A percentile compares a stretch with the other conserved stretches of the same genome.
Evolutionary conservation across 805 yeast genomes (phyloP).

Genomic region (Nakazawaea ambrosiae): DNA sequence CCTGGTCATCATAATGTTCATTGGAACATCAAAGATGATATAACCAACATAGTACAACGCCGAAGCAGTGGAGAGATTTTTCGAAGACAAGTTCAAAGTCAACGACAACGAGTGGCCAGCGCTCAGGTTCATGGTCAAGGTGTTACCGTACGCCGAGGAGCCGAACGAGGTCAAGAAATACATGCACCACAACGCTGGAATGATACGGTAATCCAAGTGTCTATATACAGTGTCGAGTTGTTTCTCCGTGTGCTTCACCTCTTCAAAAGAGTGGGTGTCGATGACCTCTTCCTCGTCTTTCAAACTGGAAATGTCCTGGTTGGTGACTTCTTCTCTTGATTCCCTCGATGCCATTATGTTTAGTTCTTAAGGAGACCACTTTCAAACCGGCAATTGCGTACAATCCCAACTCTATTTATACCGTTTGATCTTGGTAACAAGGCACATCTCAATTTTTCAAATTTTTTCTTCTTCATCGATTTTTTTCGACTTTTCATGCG

Average conservation of each 20-base stretch:
- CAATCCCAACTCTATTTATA: too few species aligned
- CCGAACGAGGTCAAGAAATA: conserved; percentile 80
- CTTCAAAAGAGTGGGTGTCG: too few species aligned
- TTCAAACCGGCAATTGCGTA: too few species aligned
- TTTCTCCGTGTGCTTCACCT: too few species aligned
- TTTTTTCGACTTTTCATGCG: neutral
- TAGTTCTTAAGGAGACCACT: too few species aligned
- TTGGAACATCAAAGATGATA: conserved; percentile 80
- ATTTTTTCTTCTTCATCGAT: too few species aligned
- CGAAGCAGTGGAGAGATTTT: conserved; percentile 64
- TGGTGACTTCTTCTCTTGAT: too few species aligned
- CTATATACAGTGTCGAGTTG: conserved; percentile 49
- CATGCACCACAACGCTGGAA: conserved; percentile 77
- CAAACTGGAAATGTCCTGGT: too few species aligned
- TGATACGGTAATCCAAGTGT: conserved; percentile 60
- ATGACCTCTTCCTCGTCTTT: too few species aligned
- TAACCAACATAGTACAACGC: conserved; percentile 80
- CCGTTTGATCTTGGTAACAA: too few species aligned
- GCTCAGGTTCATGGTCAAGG: conserved; percentile 69
- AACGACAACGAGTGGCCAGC: conserved; percentile 54
- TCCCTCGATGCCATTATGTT: too few species aligned
- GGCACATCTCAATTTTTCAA: neutral
- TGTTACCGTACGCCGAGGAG: conserved; percentile 65
- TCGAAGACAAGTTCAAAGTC: conserved; percentile 41
- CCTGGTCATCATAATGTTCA: conserved; percentile 79